These are phyloP conservation scores for Phytopythium ostracodes DNA, from an alignment of 352 stramenopile species.

Conservation along the genomic window DNA sequence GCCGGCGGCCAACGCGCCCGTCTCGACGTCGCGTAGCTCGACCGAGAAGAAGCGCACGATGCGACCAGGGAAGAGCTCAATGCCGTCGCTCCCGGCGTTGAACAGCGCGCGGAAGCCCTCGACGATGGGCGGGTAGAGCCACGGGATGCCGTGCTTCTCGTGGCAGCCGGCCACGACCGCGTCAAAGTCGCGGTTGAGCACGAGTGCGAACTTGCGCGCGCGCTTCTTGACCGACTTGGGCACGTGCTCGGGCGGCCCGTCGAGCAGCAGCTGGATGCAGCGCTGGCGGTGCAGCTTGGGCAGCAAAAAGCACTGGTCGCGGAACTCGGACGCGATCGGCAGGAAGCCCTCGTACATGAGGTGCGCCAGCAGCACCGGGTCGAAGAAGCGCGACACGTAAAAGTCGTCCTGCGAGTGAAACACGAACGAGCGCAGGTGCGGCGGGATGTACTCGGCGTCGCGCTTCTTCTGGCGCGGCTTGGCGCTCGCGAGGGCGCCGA, in stretches of 20 bases:
- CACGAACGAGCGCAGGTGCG: constrained; percentile 78
- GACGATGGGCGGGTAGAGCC: constrained; percentile 91
- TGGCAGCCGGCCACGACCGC: constrained; percentile 88
- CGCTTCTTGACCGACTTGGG: constrained; percentile 90
- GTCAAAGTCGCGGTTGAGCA: constrained; percentile 89
- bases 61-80: constrained; percentile 52
- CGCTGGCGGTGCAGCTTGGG: constrained; percentile 89
- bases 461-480: constrained; percentile 19
- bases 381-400: constrained; percentile 89
- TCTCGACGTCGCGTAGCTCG: constrained; percentile 84
- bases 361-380: constrained; percentile 84
- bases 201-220: constrained; percentile 81
- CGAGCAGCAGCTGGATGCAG: constrained; percentile 72
- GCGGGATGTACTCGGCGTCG: constrained; percentile 85
- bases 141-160: constrained; percentile 90
- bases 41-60: constrained; percentile 88
- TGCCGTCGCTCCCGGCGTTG: constrained; percentile 39
- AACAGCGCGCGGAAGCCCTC: constrained; percentile 75
- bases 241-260: constrained; percentile 56
- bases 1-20: constrained; percentile 77
- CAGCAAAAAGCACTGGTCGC: constrained; percentile 63
- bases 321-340: constrained; percentile 88
- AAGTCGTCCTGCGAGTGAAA: constrained; percentile 93
- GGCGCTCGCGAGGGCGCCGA: constrained; percentile 8
- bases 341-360: constrained; percentile 95